A percentile compares a stretch with the other conserved stretches of the same genome.
Conservation (phyloP, 1,284 basidiomycete species). For the Vanrija sp. region DNA sequence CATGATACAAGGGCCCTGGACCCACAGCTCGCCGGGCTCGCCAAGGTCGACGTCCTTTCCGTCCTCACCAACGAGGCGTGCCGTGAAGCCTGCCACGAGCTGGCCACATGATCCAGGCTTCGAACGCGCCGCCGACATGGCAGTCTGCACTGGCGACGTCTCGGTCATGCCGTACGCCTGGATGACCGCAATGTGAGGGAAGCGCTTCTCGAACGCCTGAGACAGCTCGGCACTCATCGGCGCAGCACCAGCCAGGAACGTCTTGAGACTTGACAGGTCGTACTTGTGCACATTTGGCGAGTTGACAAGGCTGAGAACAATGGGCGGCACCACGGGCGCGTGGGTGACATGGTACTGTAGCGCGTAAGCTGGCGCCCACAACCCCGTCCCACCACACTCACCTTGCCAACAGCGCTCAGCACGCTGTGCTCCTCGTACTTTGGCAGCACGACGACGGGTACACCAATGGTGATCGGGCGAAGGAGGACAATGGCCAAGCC, state of each 20-base stretch:
- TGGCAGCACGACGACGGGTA: conserved; percentile 63
- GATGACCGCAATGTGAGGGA: conserved; percentile 25
- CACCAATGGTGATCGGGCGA: conserved; percentile 59
- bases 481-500: conserved; percentile 52
- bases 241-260: conserved; percentile 73
- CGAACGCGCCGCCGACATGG: conserved; percentile 25
- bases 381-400: conserved; percentile 29
- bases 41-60: conserved; percentile 53
- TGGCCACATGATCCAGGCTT: conserved; percentile 64
- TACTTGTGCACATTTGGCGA: conserved; percentile 63
- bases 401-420: conserved; percentile 63
- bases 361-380: conserved; percentile 30
- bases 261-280: conserved; percentile 61
- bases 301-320: conserved; percentile 58
- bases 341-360: conserved; percentile 60
- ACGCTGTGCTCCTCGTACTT: conserved; percentile 60
- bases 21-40: conserved; percentile 74
- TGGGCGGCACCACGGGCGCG: conserved; percentile 74
- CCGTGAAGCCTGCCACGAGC: conserved; percentile 72
- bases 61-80: conserved; percentile 59
- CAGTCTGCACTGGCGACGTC: conserved; percentile 45
- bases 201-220: conserved; percentile 18
- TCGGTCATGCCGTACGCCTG: conserved; percentile 53
- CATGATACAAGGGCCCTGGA: conserved; percentile 73
- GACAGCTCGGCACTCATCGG: conserved; percentile 58